phyloP scores from a whole-genome alignment of 2,329 filamentous ascomycete species.

The Talaromyces sp. region DNA sequence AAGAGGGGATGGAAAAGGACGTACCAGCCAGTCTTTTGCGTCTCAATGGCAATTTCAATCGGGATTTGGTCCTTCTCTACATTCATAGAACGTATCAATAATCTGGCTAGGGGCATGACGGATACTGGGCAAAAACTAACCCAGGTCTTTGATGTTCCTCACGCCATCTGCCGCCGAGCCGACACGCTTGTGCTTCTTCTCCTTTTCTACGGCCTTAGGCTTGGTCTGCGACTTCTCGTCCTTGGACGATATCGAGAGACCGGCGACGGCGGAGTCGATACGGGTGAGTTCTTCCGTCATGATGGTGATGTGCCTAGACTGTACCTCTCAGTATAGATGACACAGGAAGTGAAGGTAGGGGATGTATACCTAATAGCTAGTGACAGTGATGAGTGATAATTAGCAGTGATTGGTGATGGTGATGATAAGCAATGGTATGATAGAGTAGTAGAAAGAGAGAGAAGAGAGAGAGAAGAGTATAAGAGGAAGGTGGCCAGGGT shows the following conservation, averaged over 20 bases:
- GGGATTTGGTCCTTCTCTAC: conserved; percentile 70
- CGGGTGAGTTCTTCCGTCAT: conserved; percentile 71
- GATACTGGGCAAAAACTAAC: conserved; percentile 51
- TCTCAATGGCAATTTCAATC: conserved; percentile 73
- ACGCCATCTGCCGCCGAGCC: conserved; percentile 72
- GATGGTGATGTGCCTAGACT: conserved; percentile 23
- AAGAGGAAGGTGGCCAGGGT: conserved; percentile 22
- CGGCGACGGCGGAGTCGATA: conserved; percentile 87
- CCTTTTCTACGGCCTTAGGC: conserved; percentile 43
- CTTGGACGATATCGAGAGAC: conserved; percentile 65
- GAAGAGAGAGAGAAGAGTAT: conserved; percentile 9
- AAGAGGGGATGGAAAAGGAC: conserved; percentile 29
- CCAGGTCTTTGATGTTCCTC: conserved; percentile 79
- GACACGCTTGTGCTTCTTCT: conserved; percentile 63
- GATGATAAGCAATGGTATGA: neutral
- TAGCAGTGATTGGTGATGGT: no score
- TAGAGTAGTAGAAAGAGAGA: neutral
- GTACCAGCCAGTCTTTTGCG: conserved; percentile 84
- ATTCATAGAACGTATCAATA: conserved; percentile 2
- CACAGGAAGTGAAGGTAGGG: neutral
- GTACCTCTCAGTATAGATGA: neutral
- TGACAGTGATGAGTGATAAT: neutral
- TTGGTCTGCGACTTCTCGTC: conserved; percentile 53
- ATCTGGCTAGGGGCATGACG: neutral
- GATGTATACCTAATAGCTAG: neutral